These are phyloP conservation scores for Arxiozyma heterogenica DNA, from an alignment of 1,139 yeast species.

Conservation along the genomic window DNA sequence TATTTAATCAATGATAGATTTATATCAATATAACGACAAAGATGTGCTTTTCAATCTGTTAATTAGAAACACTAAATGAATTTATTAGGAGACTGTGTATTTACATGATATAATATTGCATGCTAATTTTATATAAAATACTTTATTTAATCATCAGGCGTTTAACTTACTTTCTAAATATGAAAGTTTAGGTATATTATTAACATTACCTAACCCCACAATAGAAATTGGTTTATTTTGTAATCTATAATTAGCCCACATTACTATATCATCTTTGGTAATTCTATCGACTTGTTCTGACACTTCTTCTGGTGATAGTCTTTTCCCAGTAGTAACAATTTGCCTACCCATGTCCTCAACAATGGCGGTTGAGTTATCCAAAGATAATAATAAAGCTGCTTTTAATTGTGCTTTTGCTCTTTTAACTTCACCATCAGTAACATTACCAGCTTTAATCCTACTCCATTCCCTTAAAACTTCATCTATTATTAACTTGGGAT, in stretches of 20 bases:
- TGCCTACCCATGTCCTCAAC: slow-evolving; percentile 99
- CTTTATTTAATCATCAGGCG: background rate
- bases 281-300: slow-evolving; percentile 76
- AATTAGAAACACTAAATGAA: no score
- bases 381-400: slow-evolving; percentile 78
- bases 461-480: slow-evolving; percentile 84
- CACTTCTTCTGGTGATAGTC: slow-evolving; percentile 86
- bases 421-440: slow-evolving; percentile 79
- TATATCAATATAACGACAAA: background rate
- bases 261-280: slow-evolving; percentile 66
- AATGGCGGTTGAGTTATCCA: slow-evolving; percentile 91
- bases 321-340: slow-evolving; percentile 84
- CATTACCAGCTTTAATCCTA: slow-evolving; percentile 64
- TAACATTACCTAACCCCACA: slow-evolving; percentile 81
- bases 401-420: slow-evolving; percentile 91
- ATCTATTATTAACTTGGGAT: slow-evolving; percentile 58
- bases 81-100: background rate
- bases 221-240: slow-evolving; percentile 75
- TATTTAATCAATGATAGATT: no score
- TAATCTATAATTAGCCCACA: slow-evolving; percentile 82
- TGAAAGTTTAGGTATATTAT: slow-evolving; percentile 31
- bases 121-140: background rate
- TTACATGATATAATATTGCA: background rate
- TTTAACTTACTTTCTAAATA: slow-evolving; percentile 15
- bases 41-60: background rate